Conservation (phyloP, 331 rosid genomes). For the Quercus tomentella region DNA sequence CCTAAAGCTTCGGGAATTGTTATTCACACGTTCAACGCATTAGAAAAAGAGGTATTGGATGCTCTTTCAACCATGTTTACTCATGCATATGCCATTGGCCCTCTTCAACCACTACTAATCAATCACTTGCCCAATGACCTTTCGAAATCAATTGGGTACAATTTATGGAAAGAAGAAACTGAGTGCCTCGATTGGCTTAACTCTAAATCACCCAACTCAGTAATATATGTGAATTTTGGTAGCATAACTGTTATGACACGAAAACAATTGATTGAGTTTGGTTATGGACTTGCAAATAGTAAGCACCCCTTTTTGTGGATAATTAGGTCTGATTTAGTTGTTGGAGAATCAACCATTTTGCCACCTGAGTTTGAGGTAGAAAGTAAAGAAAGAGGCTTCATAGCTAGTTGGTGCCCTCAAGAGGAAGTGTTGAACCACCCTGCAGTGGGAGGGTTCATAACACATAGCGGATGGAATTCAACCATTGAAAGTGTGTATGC, state of each 20-base stretch:
- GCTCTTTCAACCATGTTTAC: background rate
- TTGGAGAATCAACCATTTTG: constrained; percentile 2
- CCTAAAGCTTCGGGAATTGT: constrained; percentile 1
- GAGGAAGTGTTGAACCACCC: constrained; percentile 40
- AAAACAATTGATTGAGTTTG: constrained; percentile 12
- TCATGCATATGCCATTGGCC: constrained; percentile 15
- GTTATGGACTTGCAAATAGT: constrained; percentile 24
- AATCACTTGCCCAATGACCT: background rate
- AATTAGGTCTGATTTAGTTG: background rate
- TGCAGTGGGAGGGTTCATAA: constrained; percentile 34
- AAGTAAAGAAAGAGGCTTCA: constrained; percentile 14
- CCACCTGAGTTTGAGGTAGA: background rate
- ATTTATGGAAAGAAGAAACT: constrained; percentile 20
- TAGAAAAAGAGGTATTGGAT: constrained; percentile 11
- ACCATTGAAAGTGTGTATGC: constrained; percentile 36
- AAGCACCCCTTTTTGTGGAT: constrained; percentile 20
- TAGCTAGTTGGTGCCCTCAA: constrained; percentile 44
- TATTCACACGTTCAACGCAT: constrained; percentile 13
- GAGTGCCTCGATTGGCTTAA: constrained; percentile 25
- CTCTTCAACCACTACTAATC: background rate
- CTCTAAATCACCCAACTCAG: constrained; percentile 4
- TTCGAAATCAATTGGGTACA: background rate
- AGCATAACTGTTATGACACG: constrained; percentile 9
- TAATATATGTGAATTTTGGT: constrained; percentile 29
- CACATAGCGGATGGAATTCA: constrained; percentile 48